These are phyloP conservation scores for Plasmopara muralis DNA, from an alignment of 352 stramenopile genomes.

Conservation along the genomic window DNA sequence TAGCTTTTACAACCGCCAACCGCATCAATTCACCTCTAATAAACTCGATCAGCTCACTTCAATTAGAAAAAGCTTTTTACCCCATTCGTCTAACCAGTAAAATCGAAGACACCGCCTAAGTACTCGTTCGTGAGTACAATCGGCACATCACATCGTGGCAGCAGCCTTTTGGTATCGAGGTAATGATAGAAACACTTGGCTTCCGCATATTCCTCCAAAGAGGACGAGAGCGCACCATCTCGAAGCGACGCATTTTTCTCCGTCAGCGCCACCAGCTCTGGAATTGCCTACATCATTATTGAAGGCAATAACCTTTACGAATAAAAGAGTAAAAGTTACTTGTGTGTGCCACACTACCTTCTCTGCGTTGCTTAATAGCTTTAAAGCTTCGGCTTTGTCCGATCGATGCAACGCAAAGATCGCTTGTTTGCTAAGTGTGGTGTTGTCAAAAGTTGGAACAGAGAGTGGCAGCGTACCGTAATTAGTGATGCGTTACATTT, in stretches of 20 bases:
- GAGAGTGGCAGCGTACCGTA: constrained; percentile 2
- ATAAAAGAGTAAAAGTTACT: no score
- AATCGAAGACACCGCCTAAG: constrained; percentile 91
- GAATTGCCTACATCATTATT: constrained; percentile 34
- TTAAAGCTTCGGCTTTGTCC: constrained; percentile 51
- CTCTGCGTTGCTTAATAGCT: constrained; percentile 45
- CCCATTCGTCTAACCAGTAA: constrained; percentile 71
- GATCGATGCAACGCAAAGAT: constrained; percentile 92
- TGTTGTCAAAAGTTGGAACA: constrained; percentile 7
- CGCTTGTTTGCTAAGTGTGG: constrained; percentile 80
- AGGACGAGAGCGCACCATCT: constrained; percentile 68
- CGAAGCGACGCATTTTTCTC: constrained; percentile 77
- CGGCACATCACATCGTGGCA: constrained; percentile 44
- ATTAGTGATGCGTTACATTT: neutral
- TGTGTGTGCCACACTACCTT: constrained; percentile 11
- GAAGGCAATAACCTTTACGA: no score
- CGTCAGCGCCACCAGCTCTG: constrained; percentile 77
- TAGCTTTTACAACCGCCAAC: constrained; percentile 87
- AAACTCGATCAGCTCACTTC: constrained; percentile 1
- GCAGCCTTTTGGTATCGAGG: constrained; percentile 49
- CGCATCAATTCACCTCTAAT: constrained; percentile 76
- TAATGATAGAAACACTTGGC: constrained; percentile 89
- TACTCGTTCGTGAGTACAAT: constrained; percentile 86
- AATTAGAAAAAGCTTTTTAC: neutral
- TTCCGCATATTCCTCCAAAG: constrained; percentile 93